Base-by-base conservation (phyloP, 1,284 basidiomycete genomes). In the Microbotryum violaceum region DNA sequence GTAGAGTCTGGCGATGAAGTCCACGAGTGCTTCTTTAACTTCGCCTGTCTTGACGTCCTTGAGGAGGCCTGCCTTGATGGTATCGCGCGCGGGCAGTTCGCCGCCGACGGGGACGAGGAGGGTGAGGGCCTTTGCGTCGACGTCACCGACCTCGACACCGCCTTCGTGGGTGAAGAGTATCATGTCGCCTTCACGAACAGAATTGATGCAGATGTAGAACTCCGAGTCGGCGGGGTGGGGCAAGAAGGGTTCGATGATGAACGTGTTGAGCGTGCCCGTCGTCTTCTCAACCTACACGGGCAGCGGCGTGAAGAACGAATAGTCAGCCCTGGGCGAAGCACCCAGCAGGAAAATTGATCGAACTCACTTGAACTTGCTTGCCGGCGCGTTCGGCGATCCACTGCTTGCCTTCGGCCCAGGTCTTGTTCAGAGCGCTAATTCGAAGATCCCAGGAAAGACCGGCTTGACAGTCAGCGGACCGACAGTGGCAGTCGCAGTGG, bases 121-220 rank as follows among this genome's bases (percentile, higher is more conserved):
- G 74, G 89, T 87, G 75, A 94, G 85, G 3, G 94, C 94, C 79
- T 98, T 97, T 72, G 92, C 88, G 74, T 98, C 92, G 73, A 98
- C 96, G 79, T 98, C 94, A 70, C 94, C 94, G 70, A 98, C 87
- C 74, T 98, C 94, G 57, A 98, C 92, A 82, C 96, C 94, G 72
- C 94, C 96, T 77, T 97, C 92, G 78, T 97, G 93, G 54, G 94
- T 97, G 83, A 98, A 98, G 75, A 97, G 88, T 76, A 98, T 96
- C 67, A 87, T 84, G 76, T 98, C 94, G 65, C 91, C 92, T 75
- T 97, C 89, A 71, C 94, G 89, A 27, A 84, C 85, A 42, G 94
- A 97, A 79, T 88, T 97, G 79, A 98, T 90, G 79, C 94, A 98
- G 74, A 98, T 89, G 78, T 97, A 98, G 81, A 91, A 97, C 77